Percentiles rank a stretch among this genome's conserved stretches.
These are phyloP conservation scores for Pochonia chlamydosporia DNA, from an alignment of 2,329 filamentous ascomycete species.

Conservation along the genomic window DNA sequence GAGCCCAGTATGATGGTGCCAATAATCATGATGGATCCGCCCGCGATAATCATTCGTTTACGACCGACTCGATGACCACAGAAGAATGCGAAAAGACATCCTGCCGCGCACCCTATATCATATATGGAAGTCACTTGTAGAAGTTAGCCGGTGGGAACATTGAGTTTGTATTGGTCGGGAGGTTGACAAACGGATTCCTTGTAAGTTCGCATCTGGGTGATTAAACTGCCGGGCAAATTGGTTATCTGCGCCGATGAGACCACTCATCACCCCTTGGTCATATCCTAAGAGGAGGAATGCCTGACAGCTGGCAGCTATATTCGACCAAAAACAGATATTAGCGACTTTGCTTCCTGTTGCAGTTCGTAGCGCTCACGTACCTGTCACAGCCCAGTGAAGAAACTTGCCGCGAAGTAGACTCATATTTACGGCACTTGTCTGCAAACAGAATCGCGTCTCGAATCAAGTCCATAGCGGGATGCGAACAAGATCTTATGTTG, in stretches of 20 bases:
- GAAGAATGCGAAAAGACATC: slow-evolving; percentile 24
- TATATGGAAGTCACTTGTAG: slow-evolving; percentile 21
- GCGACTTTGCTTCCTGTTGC: too few species aligned
- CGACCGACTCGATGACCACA: slow-evolving; percentile 36
- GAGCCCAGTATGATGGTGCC: slow-evolving; percentile 24
- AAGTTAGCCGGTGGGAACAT: background rate
- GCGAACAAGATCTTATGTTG: too few species aligned
- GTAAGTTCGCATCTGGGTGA: slow-evolving; percentile 28
- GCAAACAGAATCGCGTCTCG: background rate
- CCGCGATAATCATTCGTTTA: slow-evolving; percentile 33
- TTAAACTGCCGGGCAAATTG: slow-evolving; percentile 31
- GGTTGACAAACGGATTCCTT: slow-evolving; percentile 23
- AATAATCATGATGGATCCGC: slow-evolving; percentile 35
- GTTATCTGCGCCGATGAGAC: slow-evolving; percentile 31
- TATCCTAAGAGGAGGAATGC: slow-evolving; percentile 1
- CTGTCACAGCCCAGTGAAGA: background rate
- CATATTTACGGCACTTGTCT: too few species aligned
- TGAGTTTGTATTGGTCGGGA: too few species aligned
- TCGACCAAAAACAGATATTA: too few species aligned
- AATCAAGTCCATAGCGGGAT: too few species aligned
- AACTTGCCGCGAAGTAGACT: background rate
- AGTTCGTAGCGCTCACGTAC: background rate
- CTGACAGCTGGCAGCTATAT: background rate
- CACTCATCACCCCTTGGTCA: slow-evolving; percentile 23
- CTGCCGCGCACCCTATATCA: slow-evolving; percentile 26